phyloP scores from a whole-genome alignment of 2,329 filamentous ascomycete species.

The Alternaria ethzedia region DNA sequence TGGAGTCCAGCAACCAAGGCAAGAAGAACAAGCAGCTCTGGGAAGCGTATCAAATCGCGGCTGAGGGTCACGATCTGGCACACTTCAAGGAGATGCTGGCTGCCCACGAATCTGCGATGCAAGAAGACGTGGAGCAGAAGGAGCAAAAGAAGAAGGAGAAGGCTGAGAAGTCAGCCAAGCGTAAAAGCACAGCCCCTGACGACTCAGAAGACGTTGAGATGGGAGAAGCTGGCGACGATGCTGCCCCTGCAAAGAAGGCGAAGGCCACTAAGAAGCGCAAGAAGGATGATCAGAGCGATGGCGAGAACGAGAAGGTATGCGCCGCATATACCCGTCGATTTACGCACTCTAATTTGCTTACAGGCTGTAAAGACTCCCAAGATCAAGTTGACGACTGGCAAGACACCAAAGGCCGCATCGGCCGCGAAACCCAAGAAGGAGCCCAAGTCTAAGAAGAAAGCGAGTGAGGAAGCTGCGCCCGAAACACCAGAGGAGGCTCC shows the following conservation, averaged over 20 bases:
- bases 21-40: conserved; percentile 84
- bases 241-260: conserved; percentile 43
- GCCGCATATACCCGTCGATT: background rate
- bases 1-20: conserved; percentile 75
- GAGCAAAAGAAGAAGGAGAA: conserved; percentile 66
- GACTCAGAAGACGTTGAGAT: conserved; percentile 48
- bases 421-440: conserved; percentile 66
- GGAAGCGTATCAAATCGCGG: conserved; percentile 79
- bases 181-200: conserved; percentile 47
- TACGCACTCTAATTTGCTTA: conserved; percentile 30
- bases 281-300: conserved; percentile 69
- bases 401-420: conserved; percentile 47
- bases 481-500: conserved; percentile 59
- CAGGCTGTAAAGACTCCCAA: conserved; percentile 60
- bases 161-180: conserved; percentile 61
- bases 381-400: conserved; percentile 54
- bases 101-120: conserved; percentile 62
- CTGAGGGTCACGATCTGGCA: conserved; percentile 76
- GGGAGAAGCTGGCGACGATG: conserved; percentile 50
- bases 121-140: conserved; percentile 66
- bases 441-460: conserved; percentile 60
- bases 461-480: conserved; percentile 63
- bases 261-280: conserved; percentile 73
- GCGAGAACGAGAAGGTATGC: conserved; percentile 70
- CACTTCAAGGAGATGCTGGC: conserved; percentile 82